A percentile compares a stretch with the other conserved stretches of the same genome.
phyloP scores from a whole-genome alignment of 2,329 filamentous ascomycete genomes.

The Aspergillus aculeatinus region DNA sequence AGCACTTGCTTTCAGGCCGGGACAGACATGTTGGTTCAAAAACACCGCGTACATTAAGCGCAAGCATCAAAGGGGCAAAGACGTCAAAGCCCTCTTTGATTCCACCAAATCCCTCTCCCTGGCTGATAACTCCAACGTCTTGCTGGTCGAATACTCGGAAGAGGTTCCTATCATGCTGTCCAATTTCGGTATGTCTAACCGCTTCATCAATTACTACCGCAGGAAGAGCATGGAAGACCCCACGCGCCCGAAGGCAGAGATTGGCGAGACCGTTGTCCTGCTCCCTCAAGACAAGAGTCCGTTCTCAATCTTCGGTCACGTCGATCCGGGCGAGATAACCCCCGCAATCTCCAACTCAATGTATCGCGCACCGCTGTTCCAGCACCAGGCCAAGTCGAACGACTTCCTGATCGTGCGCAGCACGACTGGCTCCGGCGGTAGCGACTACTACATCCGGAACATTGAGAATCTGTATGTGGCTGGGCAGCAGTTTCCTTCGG shows the following conservation, averaged over 20 bases:
- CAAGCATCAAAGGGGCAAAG: constrained; percentile 78
- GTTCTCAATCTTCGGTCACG: constrained; percentile 90
- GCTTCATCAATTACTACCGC: constrained; percentile 94
- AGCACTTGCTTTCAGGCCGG: constrained; percentile 68
- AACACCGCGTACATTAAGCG: constrained; percentile 72
- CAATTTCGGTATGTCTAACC: constrained; percentile 96
- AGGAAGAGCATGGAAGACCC: constrained; percentile 77
- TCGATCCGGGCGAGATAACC: constrained; percentile 85
- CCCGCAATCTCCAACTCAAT: constrained; percentile 92
- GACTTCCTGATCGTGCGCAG: constrained; percentile 88
- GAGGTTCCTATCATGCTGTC: constrained; percentile 88
- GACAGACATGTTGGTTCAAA: constrained; percentile 69
- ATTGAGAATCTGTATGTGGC: constrained; percentile 90
- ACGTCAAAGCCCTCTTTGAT: constrained; percentile 74
- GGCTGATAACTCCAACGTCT: constrained; percentile 81
- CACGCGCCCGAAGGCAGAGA: constrained; percentile 71
- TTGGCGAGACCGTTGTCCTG: constrained; percentile 85
- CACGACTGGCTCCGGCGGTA: constrained; percentile 74
- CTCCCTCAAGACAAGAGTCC: constrained; percentile 93
- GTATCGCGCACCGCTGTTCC: constrained; percentile 92
- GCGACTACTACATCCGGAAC: constrained; percentile 78
- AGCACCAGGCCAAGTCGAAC: constrained; percentile 71
- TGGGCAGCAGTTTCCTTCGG: constrained; percentile 87
- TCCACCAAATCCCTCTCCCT: constrained; percentile 80
- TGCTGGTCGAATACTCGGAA: constrained; percentile 94